Conservation (phyloP, 2,329 filamentous ascomycete genomes). For the Myriangium duriaei region DNA sequence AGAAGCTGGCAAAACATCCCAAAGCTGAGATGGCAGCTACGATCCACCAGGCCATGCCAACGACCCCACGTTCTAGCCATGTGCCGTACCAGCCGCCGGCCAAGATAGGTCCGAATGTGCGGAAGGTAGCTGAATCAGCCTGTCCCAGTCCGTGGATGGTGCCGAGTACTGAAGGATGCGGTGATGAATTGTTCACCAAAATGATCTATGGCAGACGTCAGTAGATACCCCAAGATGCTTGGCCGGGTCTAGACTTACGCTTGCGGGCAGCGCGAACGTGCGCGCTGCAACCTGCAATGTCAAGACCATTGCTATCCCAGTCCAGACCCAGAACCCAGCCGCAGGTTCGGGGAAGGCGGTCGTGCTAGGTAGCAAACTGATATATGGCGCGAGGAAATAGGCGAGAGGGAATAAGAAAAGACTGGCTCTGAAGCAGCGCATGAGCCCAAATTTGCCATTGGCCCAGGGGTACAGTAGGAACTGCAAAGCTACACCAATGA, state of each 20-base stretch:
- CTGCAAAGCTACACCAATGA: slow-evolving; percentile 62
- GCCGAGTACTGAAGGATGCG: slow-evolving; percentile 42
- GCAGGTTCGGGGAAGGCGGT: slow-evolving; percentile 36
- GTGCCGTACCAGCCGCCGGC: slow-evolving; percentile 42
- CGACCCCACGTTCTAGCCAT: slow-evolving; percentile 41
- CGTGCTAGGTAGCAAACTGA: slow-evolving; percentile 52
- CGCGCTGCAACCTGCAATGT: slow-evolving; percentile 58
- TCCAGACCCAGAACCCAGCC: slow-evolving; percentile 49
- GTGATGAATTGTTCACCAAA: slow-evolving; percentile 46
- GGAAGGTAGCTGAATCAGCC: slow-evolving; percentile 40
- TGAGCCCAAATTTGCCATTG: slow-evolving; percentile 53
- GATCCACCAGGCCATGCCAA: slow-evolving; percentile 47
- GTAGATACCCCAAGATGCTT: neutral
- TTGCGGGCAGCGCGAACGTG: slow-evolving; percentile 51
- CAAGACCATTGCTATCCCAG: slow-evolving; percentile 50
- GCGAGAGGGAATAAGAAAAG: slow-evolving; percentile 58
- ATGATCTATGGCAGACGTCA: slow-evolving; percentile 31
- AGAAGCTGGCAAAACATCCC: slow-evolving; percentile 46
- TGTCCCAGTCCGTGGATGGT: slow-evolving; percentile 49
- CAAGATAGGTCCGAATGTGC: slow-evolving; percentile 44
- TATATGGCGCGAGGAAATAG: slow-evolving; percentile 57
- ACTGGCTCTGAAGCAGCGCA: slow-evolving; percentile 55
- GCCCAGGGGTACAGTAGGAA: slow-evolving; percentile 58
- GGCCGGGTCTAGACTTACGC: slow-evolving; percentile 10
- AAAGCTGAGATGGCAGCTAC: slow-evolving; percentile 41